A percentile compares a stretch with the other conserved stretches of the same genome.
These are phyloP conservation scores for Flaveria sonorensis DNA, from an alignment of 129 eudicot species.

Conservation along the genomic window DNA sequence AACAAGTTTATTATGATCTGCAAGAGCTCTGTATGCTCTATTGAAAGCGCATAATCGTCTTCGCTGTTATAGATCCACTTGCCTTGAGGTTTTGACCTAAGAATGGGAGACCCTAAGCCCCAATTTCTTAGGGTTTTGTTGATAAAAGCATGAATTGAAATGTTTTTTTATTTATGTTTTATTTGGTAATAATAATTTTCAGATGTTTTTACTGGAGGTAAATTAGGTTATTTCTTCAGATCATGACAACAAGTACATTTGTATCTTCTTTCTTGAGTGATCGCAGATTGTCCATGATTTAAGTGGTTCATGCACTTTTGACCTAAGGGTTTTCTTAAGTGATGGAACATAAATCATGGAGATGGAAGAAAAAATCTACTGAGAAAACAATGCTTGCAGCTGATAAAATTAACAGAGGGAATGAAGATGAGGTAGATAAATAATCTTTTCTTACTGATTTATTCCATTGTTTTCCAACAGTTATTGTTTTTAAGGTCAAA, in stretches of 20 bases:
- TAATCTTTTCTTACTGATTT: not conserved
- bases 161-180: not conserved
- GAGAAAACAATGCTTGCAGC: slow-evolving; percentile 48
- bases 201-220: slow-evolving; percentile 10
- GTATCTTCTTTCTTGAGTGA: slow-evolving; percentile 9
- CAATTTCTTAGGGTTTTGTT: slow-evolving; percentile 15
- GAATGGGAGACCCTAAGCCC: not conserved
- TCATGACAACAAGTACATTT: slow-evolving; percentile 3
- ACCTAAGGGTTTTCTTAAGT: slow-evolving; percentile 23
- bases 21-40: not conserved
- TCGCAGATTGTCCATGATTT: slow-evolving; percentile 17
- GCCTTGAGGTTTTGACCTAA: not conserved
- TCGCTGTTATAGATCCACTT: slow-evolving; percentile 10
- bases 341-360: slow-evolving; percentile 72
- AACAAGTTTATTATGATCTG: not conserved
- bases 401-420: slow-evolving; percentile 45
- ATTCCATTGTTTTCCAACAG: not conserved
- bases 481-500: slow-evolving; percentile 11
- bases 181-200: not conserved
- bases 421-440: slow-evolving; percentile 56
- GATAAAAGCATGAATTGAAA: not conserved
- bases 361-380: slow-evolving; percentile 68
- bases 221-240: slow-evolving; percentile 13
- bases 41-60: slow-evolving; percentile 13
- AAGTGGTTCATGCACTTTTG: not conserved